These are phyloP conservation scores for Durio zibethinus DNA, from an alignment of 345 rosid genomes.

Conservation along the genomic window DNA sequence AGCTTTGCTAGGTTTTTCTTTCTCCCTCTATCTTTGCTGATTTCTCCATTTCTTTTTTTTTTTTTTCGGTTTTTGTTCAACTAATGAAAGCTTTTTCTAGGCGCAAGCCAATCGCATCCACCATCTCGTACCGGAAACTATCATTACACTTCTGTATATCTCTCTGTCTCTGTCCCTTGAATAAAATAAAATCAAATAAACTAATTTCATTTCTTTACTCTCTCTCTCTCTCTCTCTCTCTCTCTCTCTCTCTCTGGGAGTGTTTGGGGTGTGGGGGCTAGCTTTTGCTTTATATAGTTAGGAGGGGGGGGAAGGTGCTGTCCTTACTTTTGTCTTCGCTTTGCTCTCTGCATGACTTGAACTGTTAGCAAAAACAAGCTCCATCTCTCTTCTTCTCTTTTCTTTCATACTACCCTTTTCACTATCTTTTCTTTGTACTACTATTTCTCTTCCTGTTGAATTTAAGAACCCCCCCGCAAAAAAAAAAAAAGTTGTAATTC, in stretches of 20 bases:
- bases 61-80: not conserved
- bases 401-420: not conserved
- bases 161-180: not conserved
- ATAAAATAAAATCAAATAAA: not conserved
- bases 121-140: conserved; percentile 31
- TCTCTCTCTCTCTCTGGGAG: conserved; percentile 10
- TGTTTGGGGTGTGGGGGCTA: not conserved
- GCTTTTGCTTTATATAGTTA: conserved; percentile 39
- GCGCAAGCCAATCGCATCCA: conserved; percentile 32
- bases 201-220: not conserved
- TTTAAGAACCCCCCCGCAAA: not conserved
- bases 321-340: conserved; percentile 28
- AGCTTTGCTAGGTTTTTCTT: not conserved
- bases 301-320: conserved; percentile 7
- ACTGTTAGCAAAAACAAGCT: not conserved
- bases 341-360: conserved; percentile 27
- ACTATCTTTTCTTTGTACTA: not conserved
- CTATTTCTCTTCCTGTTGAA: not conserved
- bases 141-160: conserved; percentile 16
- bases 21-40: conserved; percentile 12
- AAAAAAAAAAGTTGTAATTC: not conserved
- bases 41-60: not conserved
- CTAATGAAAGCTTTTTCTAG: conserved; percentile 27
- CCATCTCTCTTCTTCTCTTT: conserved; percentile 3
- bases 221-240: conserved; percentile 13